phyloP scores from a whole-genome alignment of 208 protist genomes.

The Trypanosoma rangeli region DNA sequence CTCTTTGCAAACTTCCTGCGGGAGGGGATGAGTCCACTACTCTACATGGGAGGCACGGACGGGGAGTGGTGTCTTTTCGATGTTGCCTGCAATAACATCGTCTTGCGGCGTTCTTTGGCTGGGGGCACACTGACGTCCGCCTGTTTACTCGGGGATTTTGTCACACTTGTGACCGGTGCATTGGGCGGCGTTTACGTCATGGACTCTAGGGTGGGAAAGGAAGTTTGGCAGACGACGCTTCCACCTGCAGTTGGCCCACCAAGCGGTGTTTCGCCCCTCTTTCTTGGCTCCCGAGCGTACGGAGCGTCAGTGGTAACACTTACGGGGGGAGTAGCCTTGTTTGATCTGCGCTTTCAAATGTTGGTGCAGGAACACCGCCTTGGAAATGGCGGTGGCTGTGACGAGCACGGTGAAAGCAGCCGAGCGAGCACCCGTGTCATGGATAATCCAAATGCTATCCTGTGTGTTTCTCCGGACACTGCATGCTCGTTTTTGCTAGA shows the following conservation, averaged over 20 bases:
- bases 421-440: not conserved
- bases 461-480: constrained; percentile 39
- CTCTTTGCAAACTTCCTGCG: constrained; percentile 23
- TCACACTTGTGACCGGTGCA: constrained; percentile 44
- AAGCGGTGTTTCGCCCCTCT: constrained; percentile 46
- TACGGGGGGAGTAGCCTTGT: constrained; percentile 51
- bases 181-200: constrained; percentile 32
- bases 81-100: constrained; percentile 31
- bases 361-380: constrained; percentile 34
- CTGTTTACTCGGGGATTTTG: constrained; percentile 22
- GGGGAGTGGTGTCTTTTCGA: constrained; percentile 44
- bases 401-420: not conserved
- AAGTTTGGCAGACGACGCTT: constrained; percentile 38
- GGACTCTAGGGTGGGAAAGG: constrained; percentile 15
- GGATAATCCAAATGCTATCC: constrained; percentile 31
- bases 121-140: constrained; percentile 40
- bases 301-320: constrained; percentile 44
- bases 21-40: constrained; percentile 5
- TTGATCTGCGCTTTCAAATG: constrained; percentile 66
- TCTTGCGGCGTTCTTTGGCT: constrained; percentile 17
- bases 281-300: constrained; percentile 25
- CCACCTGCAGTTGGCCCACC: constrained; percentile 35
- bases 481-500: constrained; percentile 18
- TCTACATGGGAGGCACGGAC: constrained; percentile 51
- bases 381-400: not conserved